Conservation (phyloP, 2,329 filamentous ascomycete genomes). For the Triangularia verruculosa region DNA sequence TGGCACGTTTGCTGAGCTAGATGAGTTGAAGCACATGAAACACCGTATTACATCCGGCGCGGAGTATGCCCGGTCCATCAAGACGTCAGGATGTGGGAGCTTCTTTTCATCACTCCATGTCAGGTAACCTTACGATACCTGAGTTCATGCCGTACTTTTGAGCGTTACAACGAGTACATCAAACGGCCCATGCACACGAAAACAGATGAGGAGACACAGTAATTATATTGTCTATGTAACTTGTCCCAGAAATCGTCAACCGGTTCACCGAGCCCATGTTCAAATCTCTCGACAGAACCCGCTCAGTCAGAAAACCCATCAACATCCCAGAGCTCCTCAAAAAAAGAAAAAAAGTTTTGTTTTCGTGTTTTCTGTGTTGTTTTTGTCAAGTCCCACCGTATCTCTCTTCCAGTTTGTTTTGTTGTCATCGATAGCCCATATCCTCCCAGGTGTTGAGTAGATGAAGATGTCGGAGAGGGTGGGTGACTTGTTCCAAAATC, state of each 20-base stretch:
- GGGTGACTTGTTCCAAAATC: background rate
- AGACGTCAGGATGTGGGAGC: too few species aligned
- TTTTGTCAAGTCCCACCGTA: background rate
- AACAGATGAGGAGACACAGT: constrained; percentile 7
- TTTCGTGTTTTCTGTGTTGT: constrained; percentile 12
- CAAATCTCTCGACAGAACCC: background rate
- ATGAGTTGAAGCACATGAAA: too few species aligned
- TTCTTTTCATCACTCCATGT: too few species aligned
- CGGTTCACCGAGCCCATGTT: constrained; percentile 1
- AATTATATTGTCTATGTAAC: constrained; percentile 13
- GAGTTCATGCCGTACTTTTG: too few species aligned
- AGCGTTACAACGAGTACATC: too few species aligned
- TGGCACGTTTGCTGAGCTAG: too few species aligned
- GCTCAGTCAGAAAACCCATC: background rate
- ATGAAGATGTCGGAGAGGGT: background rate
- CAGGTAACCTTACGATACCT: too few species aligned
- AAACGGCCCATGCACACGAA: background rate
- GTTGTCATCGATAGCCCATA: background rate
- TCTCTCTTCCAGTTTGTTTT: background rate
- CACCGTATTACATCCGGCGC: too few species aligned
- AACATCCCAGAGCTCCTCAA: constrained; percentile 10
- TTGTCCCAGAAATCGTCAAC: constrained; percentile 7
- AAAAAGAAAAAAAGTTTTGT: constrained; percentile 17
- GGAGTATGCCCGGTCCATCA: too few species aligned
- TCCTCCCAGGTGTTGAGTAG: background rate